These are phyloP conservation scores for Limnomonas spitsbergensis DNA, from an alignment of 139 green algal genomes.

Conservation along the genomic window DNA sequence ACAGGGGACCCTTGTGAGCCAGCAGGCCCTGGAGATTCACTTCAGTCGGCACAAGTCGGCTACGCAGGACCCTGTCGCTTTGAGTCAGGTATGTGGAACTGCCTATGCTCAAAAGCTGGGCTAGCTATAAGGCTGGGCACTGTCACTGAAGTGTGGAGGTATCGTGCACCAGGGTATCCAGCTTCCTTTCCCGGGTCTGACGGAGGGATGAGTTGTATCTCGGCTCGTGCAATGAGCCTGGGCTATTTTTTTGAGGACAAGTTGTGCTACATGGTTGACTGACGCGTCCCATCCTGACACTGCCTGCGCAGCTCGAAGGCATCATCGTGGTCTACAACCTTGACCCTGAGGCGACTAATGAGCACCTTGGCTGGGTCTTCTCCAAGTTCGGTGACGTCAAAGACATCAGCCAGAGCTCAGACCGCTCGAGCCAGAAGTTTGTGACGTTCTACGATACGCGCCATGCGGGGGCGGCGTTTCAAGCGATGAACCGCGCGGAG, in stretches of 20 bases:
- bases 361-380: slow-evolving; percentile 77
- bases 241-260: too few species aligned
- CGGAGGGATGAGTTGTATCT: too few species aligned
- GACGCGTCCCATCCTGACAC: too few species aligned
- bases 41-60: slow-evolving; percentile 63
- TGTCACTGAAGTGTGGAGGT: too few species aligned
- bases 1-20: slow-evolving; percentile 42
- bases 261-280: too few species aligned
- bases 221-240: too few species aligned
- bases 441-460: slow-evolving; percentile 88
- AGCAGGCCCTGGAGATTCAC: slow-evolving; percentile 60
- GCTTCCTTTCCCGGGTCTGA: too few species aligned
- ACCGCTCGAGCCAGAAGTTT: slow-evolving; percentile 70
- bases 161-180: too few species aligned
- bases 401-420: slow-evolving; percentile 49
- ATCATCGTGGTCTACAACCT: slow-evolving; percentile 81
- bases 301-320: slow-evolving; percentile 60
- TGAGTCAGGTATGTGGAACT: slow-evolving; percentile 50
- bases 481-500: slow-evolving; percentile 60
- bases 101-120: too few species aligned
- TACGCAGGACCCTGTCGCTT: slow-evolving; percentile 7
- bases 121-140: too few species aligned
- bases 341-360: slow-evolving; percentile 58
- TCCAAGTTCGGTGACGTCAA: slow-evolving; percentile 83
- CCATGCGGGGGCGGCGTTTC: slow-evolving; percentile 53